A percentile compares a stretch with the other conserved stretches of the same genome.
phyloP scores from a whole-genome alignment of 495 filamentous ascomycete genomes.

The Talaromyces wortmannii region DNA sequence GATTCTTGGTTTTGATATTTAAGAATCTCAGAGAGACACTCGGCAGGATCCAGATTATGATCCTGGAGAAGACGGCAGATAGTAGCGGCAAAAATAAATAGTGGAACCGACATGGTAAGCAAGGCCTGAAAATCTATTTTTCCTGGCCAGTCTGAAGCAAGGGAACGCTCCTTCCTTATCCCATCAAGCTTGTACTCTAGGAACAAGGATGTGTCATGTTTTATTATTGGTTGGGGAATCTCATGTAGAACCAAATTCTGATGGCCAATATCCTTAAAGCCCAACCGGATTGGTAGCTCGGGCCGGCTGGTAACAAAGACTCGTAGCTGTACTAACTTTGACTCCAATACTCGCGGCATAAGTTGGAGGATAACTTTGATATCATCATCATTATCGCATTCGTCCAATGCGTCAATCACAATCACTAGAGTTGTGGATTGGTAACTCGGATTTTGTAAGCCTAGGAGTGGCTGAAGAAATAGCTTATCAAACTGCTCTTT shows the following conservation, averaged over 20 bases:
- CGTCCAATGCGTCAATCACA: too few species aligned
- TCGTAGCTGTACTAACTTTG: too few species aligned
- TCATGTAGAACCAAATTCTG: neutral
- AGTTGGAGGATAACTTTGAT: too few species aligned
- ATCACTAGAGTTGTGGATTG: too few species aligned
- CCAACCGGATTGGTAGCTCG: neutral
- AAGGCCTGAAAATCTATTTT: conserved; percentile 6
- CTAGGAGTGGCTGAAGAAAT: too few species aligned
- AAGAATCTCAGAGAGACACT: conserved; percentile 11
- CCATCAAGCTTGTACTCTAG: neutral
- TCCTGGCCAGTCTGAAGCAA: conserved; percentile 23
- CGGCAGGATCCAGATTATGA: conserved; percentile 8
- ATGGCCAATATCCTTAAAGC: neutral
- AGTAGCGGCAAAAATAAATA: conserved; percentile 25
- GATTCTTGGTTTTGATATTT: conserved; percentile 4
- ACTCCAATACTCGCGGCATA: too few species aligned
- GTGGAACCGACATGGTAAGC: conserved; percentile 12
- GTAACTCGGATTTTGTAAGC: too few species aligned
- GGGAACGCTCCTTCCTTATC: neutral
- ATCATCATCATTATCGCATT: too few species aligned
- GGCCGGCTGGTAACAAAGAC: neutral
- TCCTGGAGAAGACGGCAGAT: conserved; percentile 18
- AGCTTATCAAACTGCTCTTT: too few species aligned
- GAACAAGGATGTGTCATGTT: neutral
- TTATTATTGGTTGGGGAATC: neutral